Percentiles rank a stretch among this genome's conserved stretches.
Evolutionary conservation across 1,284 basidiomycete genomes (phyloP).

Genomic region (Neotropicomus parvogracilis): DNA sequence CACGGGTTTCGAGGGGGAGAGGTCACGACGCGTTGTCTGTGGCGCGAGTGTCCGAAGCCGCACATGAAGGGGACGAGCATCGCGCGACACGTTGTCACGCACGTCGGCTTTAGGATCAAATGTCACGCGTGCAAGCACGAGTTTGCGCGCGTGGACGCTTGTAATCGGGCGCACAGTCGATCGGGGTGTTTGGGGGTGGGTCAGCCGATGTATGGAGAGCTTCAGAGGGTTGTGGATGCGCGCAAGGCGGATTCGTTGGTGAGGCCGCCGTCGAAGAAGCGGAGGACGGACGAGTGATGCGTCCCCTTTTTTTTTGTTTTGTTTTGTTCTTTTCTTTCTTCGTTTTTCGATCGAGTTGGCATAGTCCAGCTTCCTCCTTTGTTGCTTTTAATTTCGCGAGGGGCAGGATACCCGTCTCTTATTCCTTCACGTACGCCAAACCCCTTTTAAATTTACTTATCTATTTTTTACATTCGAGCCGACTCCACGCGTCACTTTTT

Average conservation of each 20-base stretch:
- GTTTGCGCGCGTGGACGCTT: constrained; percentile 34
- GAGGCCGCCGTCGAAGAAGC: constrained; percentile 31
- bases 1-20: constrained; percentile 31
- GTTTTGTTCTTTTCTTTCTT: not conserved
- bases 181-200: constrained; percentile 31
- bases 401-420: not conserved
- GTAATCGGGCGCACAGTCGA: constrained; percentile 34
- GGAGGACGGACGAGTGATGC: constrained; percentile 28
- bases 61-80: constrained; percentile 36
- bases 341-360: too few species aligned
- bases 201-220: constrained; percentile 33
- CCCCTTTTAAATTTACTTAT: too few species aligned
- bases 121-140: constrained; percentile 32
- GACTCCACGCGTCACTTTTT: too few species aligned
- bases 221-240: constrained; percentile 27
- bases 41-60: constrained; percentile 27
- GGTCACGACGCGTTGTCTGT: constrained; percentile 31
- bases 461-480: too few species aligned
- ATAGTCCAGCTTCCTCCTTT: too few species aligned
- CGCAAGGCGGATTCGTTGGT: constrained; percentile 24
- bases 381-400: not conserved
- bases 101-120: constrained; percentile 32
- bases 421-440: too few species aligned
- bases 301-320: not conserved
- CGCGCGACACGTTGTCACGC: constrained; percentile 33